Evolutionary conservation across 441 rosid species (phyloP).

Genomic region (Cnidoscolus chayamansa): DNA sequence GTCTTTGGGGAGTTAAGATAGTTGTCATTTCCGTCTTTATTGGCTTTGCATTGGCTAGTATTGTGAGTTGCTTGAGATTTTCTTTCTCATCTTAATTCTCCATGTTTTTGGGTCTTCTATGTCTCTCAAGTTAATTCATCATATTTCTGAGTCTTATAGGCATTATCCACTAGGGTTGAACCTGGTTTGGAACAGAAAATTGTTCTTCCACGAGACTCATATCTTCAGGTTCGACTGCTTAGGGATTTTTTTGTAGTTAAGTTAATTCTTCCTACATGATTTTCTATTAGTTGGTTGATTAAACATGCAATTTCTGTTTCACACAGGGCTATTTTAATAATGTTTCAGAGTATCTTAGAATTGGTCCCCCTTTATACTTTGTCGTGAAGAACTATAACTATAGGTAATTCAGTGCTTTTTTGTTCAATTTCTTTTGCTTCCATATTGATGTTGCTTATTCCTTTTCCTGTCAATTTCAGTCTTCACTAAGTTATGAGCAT

Average conservation of each 20-base stretch:
- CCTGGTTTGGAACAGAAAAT: slow-evolving; percentile 96
- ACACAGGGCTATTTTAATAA: slow-evolving; percentile 86
- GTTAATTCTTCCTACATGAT: slow-evolving; percentile 10
- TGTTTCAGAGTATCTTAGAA: slow-evolving; percentile 77
- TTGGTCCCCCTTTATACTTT: slow-evolving; percentile 93
- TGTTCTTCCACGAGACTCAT: slow-evolving; percentile 95
- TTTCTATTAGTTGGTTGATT: slow-evolving; percentile 19
- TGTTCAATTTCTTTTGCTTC: slow-evolving; percentile 17
- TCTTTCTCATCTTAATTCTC: slow-evolving; percentile 14
- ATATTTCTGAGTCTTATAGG: slow-evolving; percentile 43
- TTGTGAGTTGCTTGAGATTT: slow-evolving; percentile 54
- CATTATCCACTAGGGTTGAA: slow-evolving; percentile 79
- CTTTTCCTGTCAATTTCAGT: not conserved
- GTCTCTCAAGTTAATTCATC: slow-evolving; percentile 15
- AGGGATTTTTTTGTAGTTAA: slow-evolving; percentile 17
- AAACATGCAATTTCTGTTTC: slow-evolving; percentile 24
- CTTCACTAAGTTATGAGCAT: not conserved
- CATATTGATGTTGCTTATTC: slow-evolving; percentile 3
- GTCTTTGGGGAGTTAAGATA: slow-evolving; percentile 78
- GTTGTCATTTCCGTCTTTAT: slow-evolving; percentile 64
- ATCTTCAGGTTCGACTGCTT: slow-evolving; percentile 75
- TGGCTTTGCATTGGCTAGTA: slow-evolving; percentile 78
- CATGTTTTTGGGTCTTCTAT: slow-evolving; percentile 18
- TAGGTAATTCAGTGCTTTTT: slow-evolving; percentile 47
- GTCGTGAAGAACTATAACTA: slow-evolving; percentile 90